Percentiles rank a stretch among this genome's conserved stretches.
Evolutionary conservation across 306 rosid genomes (phyloP).

Genomic region (Mimosa pudica): DNA sequence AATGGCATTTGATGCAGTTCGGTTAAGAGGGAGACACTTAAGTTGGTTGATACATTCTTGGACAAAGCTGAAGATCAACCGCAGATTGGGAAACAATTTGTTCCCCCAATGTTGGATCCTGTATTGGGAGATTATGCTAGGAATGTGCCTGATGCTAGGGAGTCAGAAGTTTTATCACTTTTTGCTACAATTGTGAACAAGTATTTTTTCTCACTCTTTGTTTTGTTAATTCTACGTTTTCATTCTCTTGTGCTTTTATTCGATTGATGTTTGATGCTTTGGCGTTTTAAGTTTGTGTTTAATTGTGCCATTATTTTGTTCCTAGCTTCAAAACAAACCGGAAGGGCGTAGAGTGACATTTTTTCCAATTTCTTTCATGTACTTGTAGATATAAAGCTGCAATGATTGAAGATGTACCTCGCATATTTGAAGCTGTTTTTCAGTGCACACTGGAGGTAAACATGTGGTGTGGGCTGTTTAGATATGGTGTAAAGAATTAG

Average conservation of each 20-base stretch:
- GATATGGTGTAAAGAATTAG: slow-evolving; percentile 3
- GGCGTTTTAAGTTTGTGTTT: slow-evolving; percentile 5
- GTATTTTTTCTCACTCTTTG: slow-evolving; percentile 45
- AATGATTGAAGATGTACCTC: slow-evolving; percentile 93
- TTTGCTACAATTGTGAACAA: slow-evolving; percentile 95
- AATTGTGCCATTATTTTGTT: not conserved
- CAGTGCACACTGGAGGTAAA: slow-evolving; percentile 98
- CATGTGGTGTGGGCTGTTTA: slow-evolving; percentile 20
- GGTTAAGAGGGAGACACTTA: slow-evolving; percentile 95
- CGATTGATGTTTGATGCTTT: slow-evolving; percentile 26
- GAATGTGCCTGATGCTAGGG: slow-evolving; percentile 98
- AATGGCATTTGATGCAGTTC: slow-evolving; percentile 62
- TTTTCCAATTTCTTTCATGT: not conserved
- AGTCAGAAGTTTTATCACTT: slow-evolving; percentile 94
- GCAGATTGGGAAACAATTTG: slow-evolving; percentile 95
- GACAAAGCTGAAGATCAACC: slow-evolving; percentile 99
- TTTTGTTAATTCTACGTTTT: not conserved
- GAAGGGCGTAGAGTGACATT: not conserved
- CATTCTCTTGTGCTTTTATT: not conserved
- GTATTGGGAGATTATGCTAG: slow-evolving; percentile 95
- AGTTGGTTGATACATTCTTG: slow-evolving; percentile 93
- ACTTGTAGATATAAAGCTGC: slow-evolving; percentile 75
- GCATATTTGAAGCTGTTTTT: slow-evolving; percentile 97
- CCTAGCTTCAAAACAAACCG: not conserved
- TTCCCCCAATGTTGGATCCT: slow-evolving; percentile 99